Evolutionary conservation across 2,329 filamentous ascomycete genomes (phyloP).

Genomic region (Scedosporium boydii): DNA sequence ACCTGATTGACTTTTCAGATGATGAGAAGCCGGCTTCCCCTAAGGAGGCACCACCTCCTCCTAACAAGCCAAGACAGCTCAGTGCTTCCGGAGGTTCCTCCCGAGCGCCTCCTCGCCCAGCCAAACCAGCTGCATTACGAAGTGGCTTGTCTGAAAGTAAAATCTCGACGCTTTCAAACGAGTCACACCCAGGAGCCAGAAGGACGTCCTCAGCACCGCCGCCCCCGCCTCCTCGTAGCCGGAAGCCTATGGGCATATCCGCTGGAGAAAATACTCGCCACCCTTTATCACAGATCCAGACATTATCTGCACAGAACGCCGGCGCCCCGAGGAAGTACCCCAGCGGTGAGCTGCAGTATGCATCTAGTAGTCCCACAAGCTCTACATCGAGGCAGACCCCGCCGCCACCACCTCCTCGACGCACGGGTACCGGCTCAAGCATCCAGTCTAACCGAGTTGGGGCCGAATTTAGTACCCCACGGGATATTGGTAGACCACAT

Average conservation of each 20-base stretch:
- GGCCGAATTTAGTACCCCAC: neutral
- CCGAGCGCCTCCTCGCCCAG: conserved; percentile 39
- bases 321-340: conserved; percentile 8
- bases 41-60: neutral
- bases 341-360: neutral
- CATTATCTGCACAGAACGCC: conserved; percentile 24
- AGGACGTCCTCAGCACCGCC: conserved; percentile 4
- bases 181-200: neutral
- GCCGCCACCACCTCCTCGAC: conserved; percentile 37
- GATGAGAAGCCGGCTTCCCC: conserved; percentile 24
- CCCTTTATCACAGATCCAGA: conserved; percentile 31
- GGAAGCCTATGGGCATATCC: conserved; percentile 19
- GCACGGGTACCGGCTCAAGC: conserved; percentile 26
- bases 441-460: neutral
- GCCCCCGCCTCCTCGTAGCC: conserved; percentile 24
- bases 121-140: conserved; percentile 47
- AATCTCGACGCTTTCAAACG: neutral
- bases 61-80: neutral
- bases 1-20: conserved; percentile 51
- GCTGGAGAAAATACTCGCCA: conserved; percentile 20
- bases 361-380: neutral
- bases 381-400: conserved; percentile 16
- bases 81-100: neutral
- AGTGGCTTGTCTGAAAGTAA: conserved; percentile 18
- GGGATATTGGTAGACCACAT: neutral